A percentile compares a stretch with the other conserved stretches of the same genome.
These are phyloP conservation scores for Osmanthus fragrans DNA, from an alignment of 257 asterid species.

Conservation along the genomic window DNA sequence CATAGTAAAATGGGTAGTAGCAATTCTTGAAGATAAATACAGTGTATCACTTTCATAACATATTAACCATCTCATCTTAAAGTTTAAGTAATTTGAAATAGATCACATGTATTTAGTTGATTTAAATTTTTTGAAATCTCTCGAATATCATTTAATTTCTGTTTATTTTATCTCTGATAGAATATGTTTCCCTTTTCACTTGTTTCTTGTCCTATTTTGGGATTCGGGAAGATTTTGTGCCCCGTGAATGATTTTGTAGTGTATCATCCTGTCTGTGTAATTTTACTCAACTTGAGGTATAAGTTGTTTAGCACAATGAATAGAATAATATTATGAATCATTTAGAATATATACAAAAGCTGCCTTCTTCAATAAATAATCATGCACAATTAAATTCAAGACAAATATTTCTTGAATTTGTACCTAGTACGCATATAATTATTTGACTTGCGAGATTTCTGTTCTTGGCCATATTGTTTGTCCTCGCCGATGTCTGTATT, in stretches of 20 bases:
- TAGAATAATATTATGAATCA: neutral
- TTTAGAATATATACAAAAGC: neutral
- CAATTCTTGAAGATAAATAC: too few relatives aligned
- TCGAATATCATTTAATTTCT: constrained; percentile 38
- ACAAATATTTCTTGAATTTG: neutral
- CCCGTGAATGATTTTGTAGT: constrained; percentile 35
- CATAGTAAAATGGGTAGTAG: neutral
- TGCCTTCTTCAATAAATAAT: neutral
- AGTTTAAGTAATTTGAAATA: too few relatives aligned
- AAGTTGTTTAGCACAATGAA: neutral
- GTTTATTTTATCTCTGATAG: constrained; percentile 20
- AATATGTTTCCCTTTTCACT: constrained; percentile 28
- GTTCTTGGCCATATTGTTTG: neutral
- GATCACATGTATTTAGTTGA: neutral
- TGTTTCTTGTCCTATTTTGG: constrained; percentile 29
- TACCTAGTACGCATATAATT: neutral
- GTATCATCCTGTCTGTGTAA: constrained; percentile 24
- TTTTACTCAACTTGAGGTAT: constrained; percentile 21
- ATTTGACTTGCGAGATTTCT: neutral
- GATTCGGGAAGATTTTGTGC: constrained; percentile 47
- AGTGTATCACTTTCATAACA: too few relatives aligned
- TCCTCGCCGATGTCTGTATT: neutral
- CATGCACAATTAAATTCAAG: neutral
- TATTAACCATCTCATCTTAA: neutral
- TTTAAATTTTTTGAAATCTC: constrained; percentile 34